Evolutionary conservation across 176 grass and related monocot genomes (phyloP), one percentile per base, ranked within the genome.

Genomic region (Bolboschoenus planiculmis): DNA sequence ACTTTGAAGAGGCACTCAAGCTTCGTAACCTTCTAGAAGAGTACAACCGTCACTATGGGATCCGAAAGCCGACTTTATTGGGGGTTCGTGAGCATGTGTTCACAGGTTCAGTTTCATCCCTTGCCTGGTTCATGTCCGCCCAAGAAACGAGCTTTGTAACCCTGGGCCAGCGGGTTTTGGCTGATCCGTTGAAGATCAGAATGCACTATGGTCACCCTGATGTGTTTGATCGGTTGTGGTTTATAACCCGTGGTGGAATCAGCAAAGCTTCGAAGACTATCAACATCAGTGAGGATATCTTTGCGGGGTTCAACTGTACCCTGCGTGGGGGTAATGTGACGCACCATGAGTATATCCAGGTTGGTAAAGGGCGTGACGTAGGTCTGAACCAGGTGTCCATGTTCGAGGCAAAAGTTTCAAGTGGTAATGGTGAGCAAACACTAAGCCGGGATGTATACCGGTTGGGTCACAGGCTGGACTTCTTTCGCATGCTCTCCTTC

Each of bases 151-250:
- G 94, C 82, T 97, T 97, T 92, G 94, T 97, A 23, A 97, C 94
- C 57, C 76, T 97, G 48, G 94, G 94, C 74, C 94, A 97, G 76
- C 81, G 94, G 39, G 94, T 97, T 88, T 63, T 97, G 34, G 94
- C 94, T 40, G 51, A 97, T 85, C 94, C 94, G 36, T 87, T 97
- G 43, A 97, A 97, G 81, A 83, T 97, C 53, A 89, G 94, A 92
- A 97, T 97, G 94, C 94, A 97, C 78, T 97, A 97, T 86, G 94
- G 94, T 8, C 94, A 97, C 62, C 94, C 94, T 16, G 94, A 97
- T 86, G 94, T 97, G 35, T 97, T 97, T 89, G 94, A 97, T 68
- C 91, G 94, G 42, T 91, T 97, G 77, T 97, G 94, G 94, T 97
- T 97, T 81, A 74, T 97, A 77, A 84, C 90, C 4, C 86, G 94